Evolutionary conservation across 2,329 filamentous ascomycete species (phyloP).

Genomic region (Fusarium nodosum): DNA sequence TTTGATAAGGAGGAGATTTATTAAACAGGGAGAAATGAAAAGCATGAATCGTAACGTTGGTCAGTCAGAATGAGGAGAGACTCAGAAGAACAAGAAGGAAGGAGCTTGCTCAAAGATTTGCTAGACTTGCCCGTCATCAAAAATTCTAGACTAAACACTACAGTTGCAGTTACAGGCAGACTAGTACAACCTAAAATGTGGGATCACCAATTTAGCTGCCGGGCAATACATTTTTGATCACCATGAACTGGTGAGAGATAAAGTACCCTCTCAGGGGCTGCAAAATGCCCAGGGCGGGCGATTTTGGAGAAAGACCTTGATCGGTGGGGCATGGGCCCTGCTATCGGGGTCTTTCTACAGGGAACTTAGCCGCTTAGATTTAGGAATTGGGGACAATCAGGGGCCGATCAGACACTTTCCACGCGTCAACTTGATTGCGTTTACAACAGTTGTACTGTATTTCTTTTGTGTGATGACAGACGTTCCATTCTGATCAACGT

Average conservation of each 20-base stretch:
- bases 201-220: constrained; percentile 46
- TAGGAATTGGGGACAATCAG: constrained; percentile 19
- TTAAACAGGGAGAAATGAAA: constrained; percentile 15
- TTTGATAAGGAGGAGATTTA: constrained; percentile 7
- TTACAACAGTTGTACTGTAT: constrained; percentile 1
- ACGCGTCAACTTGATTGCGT: constrained; percentile 25
- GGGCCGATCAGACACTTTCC: constrained; percentile 34
- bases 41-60: constrained; percentile 26
- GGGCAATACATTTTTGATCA: neutral
- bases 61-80: constrained; percentile 34
- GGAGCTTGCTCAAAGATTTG: constrained; percentile 25
- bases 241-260: neutral
- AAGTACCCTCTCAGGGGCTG: constrained; percentile 38
- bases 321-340: constrained; percentile 26
- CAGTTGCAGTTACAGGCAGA: constrained; percentile 10
- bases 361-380: constrained; percentile 21
- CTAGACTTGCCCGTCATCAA: neutral
- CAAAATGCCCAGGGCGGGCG: constrained; percentile 16
- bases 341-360: constrained; percentile 22
- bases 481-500: neutral
- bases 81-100: constrained; percentile 21
- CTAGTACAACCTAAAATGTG: constrained; percentile 37
- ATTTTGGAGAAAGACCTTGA: constrained; percentile 32
- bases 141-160: constrained; percentile 7
- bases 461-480: neutral